Percentiles rank a stretch among this genome's conserved stretches.
Conservation (phyloP, 2,329 filamentous ascomycete species). For the Colletotrichum coccodes region DNA sequence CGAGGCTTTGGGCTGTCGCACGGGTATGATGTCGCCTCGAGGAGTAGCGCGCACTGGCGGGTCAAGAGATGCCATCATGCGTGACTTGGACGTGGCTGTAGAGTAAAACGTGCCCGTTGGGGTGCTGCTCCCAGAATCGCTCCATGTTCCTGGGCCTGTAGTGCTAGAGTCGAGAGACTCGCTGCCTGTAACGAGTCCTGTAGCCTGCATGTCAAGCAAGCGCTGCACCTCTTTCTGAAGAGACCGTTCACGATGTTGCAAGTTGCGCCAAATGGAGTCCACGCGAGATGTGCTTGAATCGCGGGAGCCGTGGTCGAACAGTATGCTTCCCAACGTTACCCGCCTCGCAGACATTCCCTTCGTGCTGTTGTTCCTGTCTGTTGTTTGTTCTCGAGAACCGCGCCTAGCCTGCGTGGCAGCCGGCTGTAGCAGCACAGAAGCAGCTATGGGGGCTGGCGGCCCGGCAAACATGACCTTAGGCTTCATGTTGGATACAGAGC, state of each 20-base stretch:
- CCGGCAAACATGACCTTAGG: conserved; percentile 54
- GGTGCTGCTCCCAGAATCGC: conserved; percentile 53
- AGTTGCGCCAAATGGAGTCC: conserved; percentile 58
- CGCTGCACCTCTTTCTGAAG: conserved; percentile 59
- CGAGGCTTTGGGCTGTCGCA: conserved; percentile 62
- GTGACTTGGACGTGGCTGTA: conserved; percentile 48
- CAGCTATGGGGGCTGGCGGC: conserved; percentile 61
- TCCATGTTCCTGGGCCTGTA: conserved; percentile 44
- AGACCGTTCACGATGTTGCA: conserved; percentile 56
- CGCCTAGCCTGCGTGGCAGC: not conserved
- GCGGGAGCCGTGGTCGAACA: conserved; percentile 48
- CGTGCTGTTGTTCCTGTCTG: not conserved
- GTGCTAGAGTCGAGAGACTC: conserved; percentile 22
- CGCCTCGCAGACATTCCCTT: conserved; percentile 17
- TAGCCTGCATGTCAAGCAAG: conserved; percentile 60
- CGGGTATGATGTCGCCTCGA: conserved; percentile 65
- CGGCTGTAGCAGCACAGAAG: conserved; percentile 49
- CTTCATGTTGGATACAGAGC: conserved; percentile 45
- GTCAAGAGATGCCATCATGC: conserved; percentile 54
- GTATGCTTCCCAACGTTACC: conserved; percentile 44
- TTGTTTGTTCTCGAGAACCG: not conserved
- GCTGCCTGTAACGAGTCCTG: conserved; percentile 52
- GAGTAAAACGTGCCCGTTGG: conserved; percentile 53
- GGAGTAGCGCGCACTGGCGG: conserved; percentile 48
- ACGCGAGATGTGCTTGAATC: conserved; percentile 34